These are phyloP conservation scores for Fonsecaea multimorphosa DNA, from an alignment of 2,329 filamentous ascomycete species.

Conservation along the genomic window DNA sequence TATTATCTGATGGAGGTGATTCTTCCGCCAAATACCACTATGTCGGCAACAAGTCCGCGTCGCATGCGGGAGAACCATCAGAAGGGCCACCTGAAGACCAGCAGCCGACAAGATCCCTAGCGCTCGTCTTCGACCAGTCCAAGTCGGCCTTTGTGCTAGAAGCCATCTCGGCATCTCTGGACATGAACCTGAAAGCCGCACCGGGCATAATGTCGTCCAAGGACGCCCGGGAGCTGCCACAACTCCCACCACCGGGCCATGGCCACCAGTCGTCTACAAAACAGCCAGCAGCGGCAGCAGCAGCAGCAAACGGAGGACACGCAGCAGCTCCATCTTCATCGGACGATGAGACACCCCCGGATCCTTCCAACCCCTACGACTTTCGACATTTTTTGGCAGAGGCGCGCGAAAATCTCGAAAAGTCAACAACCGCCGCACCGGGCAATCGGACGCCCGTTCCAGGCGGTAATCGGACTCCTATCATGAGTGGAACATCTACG, in stretches of 20 bases:
- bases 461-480: conserved; percentile 39
- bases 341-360: conserved; percentile 51
- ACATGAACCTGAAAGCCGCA: conserved; percentile 80
- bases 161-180: conserved; percentile 78
- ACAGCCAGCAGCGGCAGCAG: conserved; percentile 32
- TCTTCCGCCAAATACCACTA: conserved; percentile 29
- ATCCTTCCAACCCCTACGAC: conserved; percentile 56
- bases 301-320: conserved; percentile 40
- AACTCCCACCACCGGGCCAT: conserved; percentile 23
- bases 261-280: conserved; percentile 31
- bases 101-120: conserved; percentile 47
- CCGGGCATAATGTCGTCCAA: conserved; percentile 51
- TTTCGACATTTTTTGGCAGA: conserved; percentile 57
- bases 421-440: conserved; percentile 32
- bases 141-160: conserved; percentile 82
- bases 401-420: conserved; percentile 45
- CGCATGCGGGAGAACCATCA: conserved; percentile 4
- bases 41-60: conserved; percentile 6
- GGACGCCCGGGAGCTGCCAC: conserved; percentile 29
- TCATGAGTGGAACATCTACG: conserved; percentile 47
- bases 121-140: conserved; percentile 75
- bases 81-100: conserved; percentile 32
- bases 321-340: conserved; percentile 28
- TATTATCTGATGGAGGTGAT: conserved; percentile 22
- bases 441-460: conserved; percentile 36